A percentile compares a stretch with the other conserved stretches of the same genome.
Conservation (phyloP, 2,329 filamentous ascomycete species). For the Neoarthrinium moseri region DNA sequence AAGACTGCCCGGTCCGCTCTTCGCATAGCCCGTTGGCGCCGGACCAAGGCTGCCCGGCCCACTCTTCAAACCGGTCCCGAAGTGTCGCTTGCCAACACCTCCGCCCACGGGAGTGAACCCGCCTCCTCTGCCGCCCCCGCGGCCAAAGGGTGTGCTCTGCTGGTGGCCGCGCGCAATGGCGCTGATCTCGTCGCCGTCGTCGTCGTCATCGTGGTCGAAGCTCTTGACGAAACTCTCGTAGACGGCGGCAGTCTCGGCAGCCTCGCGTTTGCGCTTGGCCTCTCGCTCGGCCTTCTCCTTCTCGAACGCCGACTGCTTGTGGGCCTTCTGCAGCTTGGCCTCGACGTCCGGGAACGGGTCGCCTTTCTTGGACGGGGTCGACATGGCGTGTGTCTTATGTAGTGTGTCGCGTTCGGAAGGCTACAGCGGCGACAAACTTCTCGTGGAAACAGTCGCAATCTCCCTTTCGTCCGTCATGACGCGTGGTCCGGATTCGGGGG, state of each 20-base stretch:
- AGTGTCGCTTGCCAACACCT: conserved; percentile 60
- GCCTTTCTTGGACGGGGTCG: conserved; percentile 43
- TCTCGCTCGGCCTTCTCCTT: conserved; percentile 86
- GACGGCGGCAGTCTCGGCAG: conserved; percentile 82
- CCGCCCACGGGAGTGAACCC: conserved; percentile 23
- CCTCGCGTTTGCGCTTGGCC: conserved; percentile 80
- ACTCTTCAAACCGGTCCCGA: conserved; percentile 56
- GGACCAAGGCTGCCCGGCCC: conserved; percentile 63
- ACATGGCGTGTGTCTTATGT: too few species aligned
- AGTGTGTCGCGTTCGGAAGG: too few species aligned
- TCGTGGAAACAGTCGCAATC: too few species aligned
- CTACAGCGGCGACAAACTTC: too few species aligned
- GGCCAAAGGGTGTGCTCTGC: conserved; percentile 21
- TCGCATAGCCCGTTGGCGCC: conserved; percentile 46
- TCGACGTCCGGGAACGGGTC: conserved; percentile 69
- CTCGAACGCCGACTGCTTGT: conserved; percentile 86
- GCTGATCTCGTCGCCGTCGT: conserved; percentile 26
- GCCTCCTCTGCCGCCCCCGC: conserved; percentile 27
- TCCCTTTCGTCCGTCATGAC: too few species aligned
- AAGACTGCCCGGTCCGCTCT: conserved; percentile 62
- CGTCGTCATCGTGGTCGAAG: conserved; percentile 61
- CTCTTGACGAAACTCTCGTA: conserved; percentile 86
- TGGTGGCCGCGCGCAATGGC: conserved; percentile 23
- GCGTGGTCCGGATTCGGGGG: too few species aligned
- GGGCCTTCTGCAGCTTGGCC: conserved; percentile 74